Evolutionary conservation across 495 filamentous ascomycete genomes (phyloP).

Genomic region (Penicillium egyptiacum): DNA sequence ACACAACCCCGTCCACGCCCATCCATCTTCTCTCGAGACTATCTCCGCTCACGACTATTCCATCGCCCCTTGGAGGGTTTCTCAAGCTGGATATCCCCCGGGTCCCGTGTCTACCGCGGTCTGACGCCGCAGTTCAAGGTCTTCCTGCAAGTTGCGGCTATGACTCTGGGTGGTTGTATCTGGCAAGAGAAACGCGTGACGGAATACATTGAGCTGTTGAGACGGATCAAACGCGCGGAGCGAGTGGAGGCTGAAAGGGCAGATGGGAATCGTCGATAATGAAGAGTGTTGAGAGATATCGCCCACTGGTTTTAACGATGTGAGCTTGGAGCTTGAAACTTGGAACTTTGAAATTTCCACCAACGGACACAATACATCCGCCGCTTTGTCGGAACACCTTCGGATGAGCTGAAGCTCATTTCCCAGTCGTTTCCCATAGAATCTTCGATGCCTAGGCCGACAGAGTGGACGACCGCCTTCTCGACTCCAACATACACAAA

Average conservation of each 20-base stretch:
- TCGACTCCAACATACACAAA: no score
- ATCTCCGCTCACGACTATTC: constrained; percentile 40
- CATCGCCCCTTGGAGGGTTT: constrained; percentile 47
- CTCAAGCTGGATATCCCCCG: constrained; percentile 46
- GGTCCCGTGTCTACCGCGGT: constrained; percentile 73
- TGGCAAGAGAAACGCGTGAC: constrained; percentile 77
- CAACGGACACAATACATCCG: background rate
- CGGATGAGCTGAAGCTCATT: background rate
- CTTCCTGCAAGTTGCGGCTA: constrained; percentile 83
- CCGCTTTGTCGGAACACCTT: background rate
- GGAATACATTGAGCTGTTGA: constrained; percentile 55
- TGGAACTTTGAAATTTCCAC: background rate
- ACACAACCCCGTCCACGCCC: constrained; percentile 25
- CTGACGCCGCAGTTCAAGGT: constrained; percentile 90
- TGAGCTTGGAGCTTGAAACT: background rate
- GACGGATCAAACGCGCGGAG: constrained; percentile 63
- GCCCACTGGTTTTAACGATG: background rate
- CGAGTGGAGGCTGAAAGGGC: constrained; percentile 60
- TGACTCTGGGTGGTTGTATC: constrained; percentile 82
- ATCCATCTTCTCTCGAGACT: constrained; percentile 39
- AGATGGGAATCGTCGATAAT: constrained; percentile 21
- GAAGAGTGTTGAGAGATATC: background rate
- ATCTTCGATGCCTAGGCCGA: no score
- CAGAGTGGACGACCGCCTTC: no score
- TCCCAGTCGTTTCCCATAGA: background rate